Conservation (phyloP, 2,329 filamentous ascomycete genomes). For the Knufia fluminis region DNA sequence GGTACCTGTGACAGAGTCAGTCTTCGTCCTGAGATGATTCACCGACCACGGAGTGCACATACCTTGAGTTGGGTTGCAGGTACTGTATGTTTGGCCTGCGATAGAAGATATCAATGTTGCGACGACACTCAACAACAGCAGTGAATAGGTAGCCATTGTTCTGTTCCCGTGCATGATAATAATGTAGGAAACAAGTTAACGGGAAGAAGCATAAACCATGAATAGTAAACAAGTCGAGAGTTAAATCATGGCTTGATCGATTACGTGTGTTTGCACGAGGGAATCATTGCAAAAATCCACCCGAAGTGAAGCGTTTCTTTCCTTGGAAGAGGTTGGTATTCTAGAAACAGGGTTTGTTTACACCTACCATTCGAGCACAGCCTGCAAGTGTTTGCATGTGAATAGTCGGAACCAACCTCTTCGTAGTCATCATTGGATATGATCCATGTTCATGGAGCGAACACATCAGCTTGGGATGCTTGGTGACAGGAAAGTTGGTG, state of each 20-base stretch:
- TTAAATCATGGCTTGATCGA: neutral
- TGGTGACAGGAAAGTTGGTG: neutral
- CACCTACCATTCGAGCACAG: neutral
- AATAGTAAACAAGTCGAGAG: neutral
- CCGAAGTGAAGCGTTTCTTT: neutral
- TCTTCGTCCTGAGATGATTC: neutral
- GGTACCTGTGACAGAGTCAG: constrained; percentile 12
- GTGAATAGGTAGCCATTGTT: neutral
- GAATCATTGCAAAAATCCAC: neutral
- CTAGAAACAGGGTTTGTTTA: neutral
- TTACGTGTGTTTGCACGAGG: constrained; percentile 5
- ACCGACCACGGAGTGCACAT: constrained; percentile 17
- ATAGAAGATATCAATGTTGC: neutral
- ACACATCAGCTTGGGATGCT: neutral
- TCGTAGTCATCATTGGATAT: neutral
- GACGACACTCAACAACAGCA: neutral
- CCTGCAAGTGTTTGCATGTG: neutral
- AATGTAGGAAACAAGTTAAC: neutral
- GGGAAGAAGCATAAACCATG: constrained; percentile 1
- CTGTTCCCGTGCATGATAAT: neutral
- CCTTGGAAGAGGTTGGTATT: neutral
- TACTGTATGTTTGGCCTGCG: constrained; percentile 35
- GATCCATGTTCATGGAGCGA: neutral
- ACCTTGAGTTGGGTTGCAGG: constrained; percentile 37
- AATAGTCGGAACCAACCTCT: neutral